Base-by-base conservation (phyloP, 805 yeast genomes). In the Metschnikowia baotianmanensis region DNA sequence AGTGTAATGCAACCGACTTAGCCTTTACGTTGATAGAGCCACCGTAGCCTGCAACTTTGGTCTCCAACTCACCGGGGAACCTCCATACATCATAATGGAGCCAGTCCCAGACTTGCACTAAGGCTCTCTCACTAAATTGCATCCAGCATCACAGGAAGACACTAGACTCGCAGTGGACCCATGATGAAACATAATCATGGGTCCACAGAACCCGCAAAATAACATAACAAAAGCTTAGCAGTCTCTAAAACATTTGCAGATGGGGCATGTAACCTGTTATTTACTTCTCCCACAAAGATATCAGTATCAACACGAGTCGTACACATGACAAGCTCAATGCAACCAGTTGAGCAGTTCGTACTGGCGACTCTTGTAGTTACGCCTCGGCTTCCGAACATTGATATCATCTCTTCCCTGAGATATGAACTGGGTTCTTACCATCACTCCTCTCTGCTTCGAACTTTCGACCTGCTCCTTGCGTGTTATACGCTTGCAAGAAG, bases 51-150 rank as follows among this genome's bases (percentile, higher is more conserved):
- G 38, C 11, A 26, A 20, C 31, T 27, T 34, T 19, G 38, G 26
- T 27, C 31, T 34, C 31, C 38, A 34, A 26, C 38, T 19, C 8
- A 27, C 17, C n/a, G 13, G 38, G 31, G 31, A 21, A 34, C 23
- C 31, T 13, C 38, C 31, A 25, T 34, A 24, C 25, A 6, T 6
- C 7, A 34, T 16, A 6, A 34, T 25, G 37, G 37, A 15, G 15
- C 30, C 37, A 16, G 30, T 34, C 23, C 23, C 15, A 4, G 37
- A 34, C 30, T 34, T 25, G 30, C 37, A 24, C 30, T 34, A 30
- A 16, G 37, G 37, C n/a, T 25, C 30, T 24, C 22, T 24, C 37
- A 25, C 30, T 18, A 25, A 34, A 17, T 23, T 34, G 37, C 22
- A 17, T 11, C 37, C 37, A 34, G 30, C 37, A 18, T 34, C 30